These are phyloP conservation scores for Hymenoscyphus fraxineus DNA, from an alignment of 2,329 filamentous ascomycete species.

Conservation along the genomic window DNA sequence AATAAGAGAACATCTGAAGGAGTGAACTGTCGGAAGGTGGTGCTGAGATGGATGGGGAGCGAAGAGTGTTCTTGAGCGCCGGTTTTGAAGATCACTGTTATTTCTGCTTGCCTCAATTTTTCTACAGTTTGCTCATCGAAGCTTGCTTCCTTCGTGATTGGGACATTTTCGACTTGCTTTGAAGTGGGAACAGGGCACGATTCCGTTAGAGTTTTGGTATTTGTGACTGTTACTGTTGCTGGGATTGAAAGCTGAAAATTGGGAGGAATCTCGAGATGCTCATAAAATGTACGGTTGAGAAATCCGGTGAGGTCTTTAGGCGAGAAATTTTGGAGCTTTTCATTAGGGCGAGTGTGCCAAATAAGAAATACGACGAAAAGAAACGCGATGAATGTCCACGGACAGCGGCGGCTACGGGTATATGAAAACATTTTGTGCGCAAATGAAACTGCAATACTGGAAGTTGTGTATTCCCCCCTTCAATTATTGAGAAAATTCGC, in stretches of 20 bases:
- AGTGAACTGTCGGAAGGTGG: constrained; percentile 45
- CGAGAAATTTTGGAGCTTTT: background rate
- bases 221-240: background rate
- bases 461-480: too few species aligned
- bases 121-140: constrained; percentile 16
- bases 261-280: background rate
- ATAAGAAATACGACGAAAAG: background rate
- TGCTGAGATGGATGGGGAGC: constrained; percentile 52
- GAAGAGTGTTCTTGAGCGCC: constrained; percentile 51
- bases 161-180: background rate
- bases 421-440: background rate
- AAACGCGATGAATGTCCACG: background rate
- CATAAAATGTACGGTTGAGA: background rate
- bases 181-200: background rate
- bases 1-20: constrained; percentile 43
- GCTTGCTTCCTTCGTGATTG: background rate
- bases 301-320: background rate
- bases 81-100: constrained; percentile 51
- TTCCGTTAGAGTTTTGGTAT: background rate
- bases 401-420: background rate
- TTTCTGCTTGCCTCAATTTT: constrained; percentile 17
- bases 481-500: too few species aligned
- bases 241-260: background rate
- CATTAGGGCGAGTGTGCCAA: background rate
- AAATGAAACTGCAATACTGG: background rate